phyloP scores from a whole-genome alignment of 495 filamentous ascomycete species.

The Paragyromitra xinjiangensis region DNA sequence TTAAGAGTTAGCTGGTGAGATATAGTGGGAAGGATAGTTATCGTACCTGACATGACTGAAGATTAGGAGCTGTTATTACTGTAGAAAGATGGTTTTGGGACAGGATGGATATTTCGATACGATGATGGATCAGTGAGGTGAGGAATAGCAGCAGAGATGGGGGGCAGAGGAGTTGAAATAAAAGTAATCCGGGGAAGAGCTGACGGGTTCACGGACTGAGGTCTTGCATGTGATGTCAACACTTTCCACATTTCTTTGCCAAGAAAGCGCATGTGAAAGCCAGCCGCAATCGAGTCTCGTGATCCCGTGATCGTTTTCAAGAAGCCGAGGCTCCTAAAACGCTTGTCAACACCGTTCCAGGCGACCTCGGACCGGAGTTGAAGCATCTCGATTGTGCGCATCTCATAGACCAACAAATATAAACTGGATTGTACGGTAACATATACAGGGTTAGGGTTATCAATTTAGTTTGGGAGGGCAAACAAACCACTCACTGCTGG shows the following conservation, averaged over 20 bases:
- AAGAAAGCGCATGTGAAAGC: constrained; percentile 39
- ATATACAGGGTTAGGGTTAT: background rate
- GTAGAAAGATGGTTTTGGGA: background rate
- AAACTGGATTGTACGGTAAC: background rate
- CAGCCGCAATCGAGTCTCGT: constrained; percentile 14
- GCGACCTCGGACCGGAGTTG: constrained; percentile 4
- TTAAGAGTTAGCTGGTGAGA: background rate
- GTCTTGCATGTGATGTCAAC: constrained; percentile 42
- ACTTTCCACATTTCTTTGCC: background rate
- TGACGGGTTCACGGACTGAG: background rate
- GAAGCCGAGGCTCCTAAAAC: constrained; percentile 15
- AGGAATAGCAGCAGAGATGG: background rate
- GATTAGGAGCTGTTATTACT: background rate
- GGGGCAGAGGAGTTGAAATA: constrained; percentile 15
- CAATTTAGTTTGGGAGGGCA: background rate
- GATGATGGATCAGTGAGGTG: background rate
- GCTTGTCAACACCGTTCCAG: background rate
- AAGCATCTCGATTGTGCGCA: background rate
- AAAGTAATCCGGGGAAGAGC: constrained; percentile 23
- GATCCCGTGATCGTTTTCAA: constrained; percentile 27
- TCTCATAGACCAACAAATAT: background rate
- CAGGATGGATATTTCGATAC: background rate
- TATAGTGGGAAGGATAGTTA: background rate
- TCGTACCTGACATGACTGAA: constrained; percentile 37
- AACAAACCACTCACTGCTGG: too few species aligned